Evolutionary conservation across 495 filamentous ascomycete genomes (phyloP), one percentile per base, ranked within the genome.

Genomic region (Beverwykella pulmonaria): DNA sequence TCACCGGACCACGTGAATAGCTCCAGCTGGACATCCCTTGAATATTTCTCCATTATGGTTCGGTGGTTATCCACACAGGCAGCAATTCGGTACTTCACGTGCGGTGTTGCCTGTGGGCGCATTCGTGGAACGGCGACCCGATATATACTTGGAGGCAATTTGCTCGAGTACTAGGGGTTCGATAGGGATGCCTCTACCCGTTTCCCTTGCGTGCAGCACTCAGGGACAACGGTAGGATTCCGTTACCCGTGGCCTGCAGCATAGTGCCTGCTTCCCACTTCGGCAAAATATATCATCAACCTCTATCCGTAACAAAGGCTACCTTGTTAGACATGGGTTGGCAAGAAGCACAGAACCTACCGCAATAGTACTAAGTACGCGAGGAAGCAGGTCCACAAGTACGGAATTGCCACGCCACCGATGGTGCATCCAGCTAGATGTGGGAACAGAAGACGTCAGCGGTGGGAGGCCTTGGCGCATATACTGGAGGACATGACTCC

Each of bases 391-490:
- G 17, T 44, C 39, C 17, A 3, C 39, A n/a, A 14, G 39, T 12
- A 12, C 32, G 3, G 39, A n/a, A n/a, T 44, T 14, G 39, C 39
- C 32, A 34, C 32, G 32, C 32, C 32, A 34, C 6, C 32, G 32
- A 6, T 12, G 32, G 32, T 34, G 6, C 32, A 6, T 34, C 26
- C 20, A 6, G 22, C 48, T 7, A 48, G 46, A 19, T 19, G n/a
- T 7, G 48, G 20, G 10, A 15, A 23, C 23, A 30, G 23, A 22
- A 15, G 25, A 54, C 52, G 26, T 54, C 52, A 27, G 52, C 27
- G 52, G 52, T 19, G 54, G n/a, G 32, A 44, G 39, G 39, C 8
- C 54, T 57, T 57, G 54, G 54, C 54, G 36, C 30, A 57, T 7
- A 25, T 20, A 49, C 36, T 6, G 44, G 57, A 10, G 25, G 14